A percentile compares a stretch with the other conserved stretches of the same genome.
Evolutionary conservation across 2,329 filamentous ascomycete species (phyloP).

Genomic region (Paramyrothecium roridum): DNA sequence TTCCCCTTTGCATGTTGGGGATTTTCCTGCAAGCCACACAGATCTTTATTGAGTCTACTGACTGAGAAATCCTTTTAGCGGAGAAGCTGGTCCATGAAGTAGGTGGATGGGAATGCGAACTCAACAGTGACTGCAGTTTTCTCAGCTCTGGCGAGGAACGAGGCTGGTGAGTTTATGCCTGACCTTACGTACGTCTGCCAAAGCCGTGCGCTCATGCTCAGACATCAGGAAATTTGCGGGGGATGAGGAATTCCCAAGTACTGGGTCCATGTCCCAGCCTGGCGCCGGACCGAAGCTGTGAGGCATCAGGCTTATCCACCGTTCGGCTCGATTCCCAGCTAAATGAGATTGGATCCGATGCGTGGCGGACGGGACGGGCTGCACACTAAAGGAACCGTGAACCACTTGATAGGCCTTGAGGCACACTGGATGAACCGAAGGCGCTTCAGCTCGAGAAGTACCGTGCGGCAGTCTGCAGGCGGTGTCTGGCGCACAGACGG

Average conservation of each 20-base stretch:
- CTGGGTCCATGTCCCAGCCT: conserved; percentile 30
- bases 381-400: neutral
- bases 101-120: conserved; percentile 76
- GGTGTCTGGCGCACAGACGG: conserved; percentile 9
- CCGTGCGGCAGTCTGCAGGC: conserved; percentile 8
- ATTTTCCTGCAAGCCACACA: conserved; percentile 3
- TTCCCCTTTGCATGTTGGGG: neutral
- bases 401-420: neutral
- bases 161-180: conserved; percentile 67
- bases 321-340: neutral
- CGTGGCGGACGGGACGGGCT: neutral
- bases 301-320: conserved; percentile 3
- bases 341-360: neutral
- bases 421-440: neutral
- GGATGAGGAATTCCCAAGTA: conserved; percentile 51
- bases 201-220: neutral
- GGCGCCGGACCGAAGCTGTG: conserved; percentile 27
- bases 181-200: neutral
- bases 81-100: conserved; percentile 19
- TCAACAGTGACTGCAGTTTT: conserved; percentile 84
- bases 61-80: conserved; percentile 7
- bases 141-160: conserved; percentile 77
- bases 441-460: conserved; percentile 7
- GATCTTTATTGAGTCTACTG: conserved; percentile 1
- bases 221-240: conserved; percentile 44